These are phyloP conservation scores for Penicillium sp. DNA, from an alignment of 2,329 filamentous ascomycete genomes.

Conservation along the genomic window DNA sequence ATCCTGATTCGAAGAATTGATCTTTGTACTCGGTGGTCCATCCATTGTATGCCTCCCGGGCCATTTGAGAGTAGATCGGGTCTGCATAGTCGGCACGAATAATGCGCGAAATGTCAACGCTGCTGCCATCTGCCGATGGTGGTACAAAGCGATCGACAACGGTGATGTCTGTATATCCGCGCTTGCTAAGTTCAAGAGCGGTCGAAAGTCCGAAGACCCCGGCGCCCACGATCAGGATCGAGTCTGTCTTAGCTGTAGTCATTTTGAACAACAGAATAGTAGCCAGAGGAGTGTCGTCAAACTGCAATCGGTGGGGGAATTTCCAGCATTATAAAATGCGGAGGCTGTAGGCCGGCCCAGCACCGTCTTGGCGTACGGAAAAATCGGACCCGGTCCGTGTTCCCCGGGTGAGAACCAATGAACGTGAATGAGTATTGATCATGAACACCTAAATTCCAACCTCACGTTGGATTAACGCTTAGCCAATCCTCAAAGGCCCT, in stretches of 20 bases:
- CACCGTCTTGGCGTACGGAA: constrained; percentile 18
- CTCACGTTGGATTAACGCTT: constrained; percentile 19
- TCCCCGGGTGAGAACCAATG: not conserved
- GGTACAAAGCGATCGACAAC: constrained; percentile 55
- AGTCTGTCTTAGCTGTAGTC: constrained; percentile 29
- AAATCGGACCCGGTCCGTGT: constrained; percentile 19
- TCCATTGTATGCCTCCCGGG: constrained; percentile 67
- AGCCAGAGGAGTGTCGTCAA: not conserved
- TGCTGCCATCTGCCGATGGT: constrained; percentile 53
- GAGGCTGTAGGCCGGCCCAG: constrained; percentile 1
- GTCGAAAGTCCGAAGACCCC: constrained; percentile 18
- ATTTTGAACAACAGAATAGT: constrained; percentile 13
- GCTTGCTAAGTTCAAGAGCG: constrained; percentile 64
- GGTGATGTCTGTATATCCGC: constrained; percentile 52
- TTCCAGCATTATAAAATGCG: not conserved
- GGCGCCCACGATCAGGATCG: constrained; percentile 56
- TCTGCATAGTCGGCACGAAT: constrained; percentile 73
- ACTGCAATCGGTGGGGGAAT: not conserved
- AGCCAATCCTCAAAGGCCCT: constrained; percentile 39
- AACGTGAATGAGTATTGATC: not conserved
- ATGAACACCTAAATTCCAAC: not conserved
- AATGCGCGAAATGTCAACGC: constrained; percentile 58
- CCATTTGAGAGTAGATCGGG: constrained; percentile 68
- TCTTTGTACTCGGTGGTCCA: constrained; percentile 46
- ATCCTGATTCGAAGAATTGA: constrained; percentile 29